Evolutionary conservation across 2,329 filamentous ascomycete genomes (phyloP).

Genomic region (Fusarium piperis): DNA sequence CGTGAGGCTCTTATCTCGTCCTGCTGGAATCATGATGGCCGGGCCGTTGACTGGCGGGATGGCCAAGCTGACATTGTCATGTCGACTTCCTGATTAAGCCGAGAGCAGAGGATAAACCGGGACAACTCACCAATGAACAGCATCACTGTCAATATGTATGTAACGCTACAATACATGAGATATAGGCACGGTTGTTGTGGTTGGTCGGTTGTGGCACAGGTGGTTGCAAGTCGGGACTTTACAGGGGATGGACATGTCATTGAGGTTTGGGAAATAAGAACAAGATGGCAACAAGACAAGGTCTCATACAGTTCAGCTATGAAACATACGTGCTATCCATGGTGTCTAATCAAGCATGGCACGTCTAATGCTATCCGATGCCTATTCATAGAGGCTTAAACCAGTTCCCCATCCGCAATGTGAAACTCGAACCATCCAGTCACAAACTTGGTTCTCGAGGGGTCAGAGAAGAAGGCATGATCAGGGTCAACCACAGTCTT

Average conservation of each 20-base stretch:
- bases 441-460: slow-evolving; percentile 28
- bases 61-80: neutral
- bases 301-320: neutral
- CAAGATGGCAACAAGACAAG: neutral
- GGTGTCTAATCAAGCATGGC: neutral
- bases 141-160: neutral
- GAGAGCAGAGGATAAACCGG: neutral
- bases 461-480: slow-evolving; percentile 13
- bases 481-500: neutral
- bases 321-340: neutral
- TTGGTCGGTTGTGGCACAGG: neutral
- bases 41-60: slow-evolving; percentile 8
- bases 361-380: neutral
- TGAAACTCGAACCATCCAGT: slow-evolving; percentile 38
- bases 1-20: neutral
- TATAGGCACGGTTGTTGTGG: neutral
- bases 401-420: slow-evolving; percentile 21
- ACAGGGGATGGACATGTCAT: neutral
- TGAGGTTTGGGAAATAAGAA: neutral
- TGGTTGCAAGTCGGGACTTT: neutral
- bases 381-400: neutral
- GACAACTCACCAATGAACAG: neutral
- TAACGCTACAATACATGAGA: neutral
- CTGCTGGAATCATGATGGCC: neutral
- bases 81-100: neutral